Evolutionary conservation across 805 yeast genomes (phyloP), one percentile per base, ranked within the genome.

Genomic region (Wickerhamiella spandovensis): DNA sequence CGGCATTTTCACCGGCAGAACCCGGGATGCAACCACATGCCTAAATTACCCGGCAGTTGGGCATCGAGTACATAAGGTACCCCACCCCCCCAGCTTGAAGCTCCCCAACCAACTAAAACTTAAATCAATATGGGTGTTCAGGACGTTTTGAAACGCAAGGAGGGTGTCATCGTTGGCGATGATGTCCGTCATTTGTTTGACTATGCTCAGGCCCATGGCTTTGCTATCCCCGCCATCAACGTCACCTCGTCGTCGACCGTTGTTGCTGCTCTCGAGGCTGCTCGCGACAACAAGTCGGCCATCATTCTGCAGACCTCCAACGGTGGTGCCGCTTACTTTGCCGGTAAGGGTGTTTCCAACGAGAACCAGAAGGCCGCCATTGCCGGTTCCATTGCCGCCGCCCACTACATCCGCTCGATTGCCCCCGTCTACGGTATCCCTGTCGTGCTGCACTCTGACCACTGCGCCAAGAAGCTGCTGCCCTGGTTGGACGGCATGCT

Each of bases 241-340:
- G 97, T 92, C 54, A 92, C 98, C 59, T 86, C 97, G 35, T 89
- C 97, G 37, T 90, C 97, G 54, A 90, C 97, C 57, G 97, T 82
- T 53, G 84, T 87, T 68, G 95, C 97, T 62, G 95, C 97, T 56
- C 76, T 92, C 64, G 95, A 92, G 73, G 96, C 97, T 58, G 96
- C 97, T 55, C 86, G 95, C 72, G 97, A 92, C 72, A 78, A 75
- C 74, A 78, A 83, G 61, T 79, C 95, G 56, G 98, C 98, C 75
- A 88, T 92, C 73, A 86, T 92, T 69, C 75, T 92, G 68, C 98
- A 92, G 76, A 81, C 90, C 62, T 90, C 97, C 55, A 88, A 92
- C 72, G 98, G 98, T 76, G 98, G 98, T 78, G 95, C 98, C 61
- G 97, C 97, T 58, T 92, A 81, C 86, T 92, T 92, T 70, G 98